Base-by-base conservation (phyloP, 768 basidiomycete genomes). In the Trametes meyenii region DNA sequence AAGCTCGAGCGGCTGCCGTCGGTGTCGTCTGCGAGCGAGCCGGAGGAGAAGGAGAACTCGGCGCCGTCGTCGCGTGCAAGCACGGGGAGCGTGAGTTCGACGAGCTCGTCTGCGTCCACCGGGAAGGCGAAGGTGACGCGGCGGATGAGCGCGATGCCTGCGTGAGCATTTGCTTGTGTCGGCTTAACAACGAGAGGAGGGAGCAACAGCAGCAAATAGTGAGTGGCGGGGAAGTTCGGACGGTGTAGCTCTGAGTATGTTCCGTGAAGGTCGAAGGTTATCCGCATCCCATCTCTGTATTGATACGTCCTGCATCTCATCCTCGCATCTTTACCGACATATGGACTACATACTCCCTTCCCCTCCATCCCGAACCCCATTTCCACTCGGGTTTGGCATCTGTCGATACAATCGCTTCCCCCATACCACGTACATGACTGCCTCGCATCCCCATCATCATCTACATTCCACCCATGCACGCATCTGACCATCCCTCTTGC, bases 1-100 rank as follows among this genome's bases (percentile, higher is more conserved):
- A 63, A 63, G 62, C 55, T 62, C 36, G 52, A 62, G 61, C 14
- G 40, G 55, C 50, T 63, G 67, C 76, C 19, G 75, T 67, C 52
- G 67, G 72, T 12, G 79, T 75, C 68, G 73, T 45, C 72, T 7
- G 60, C 78, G 16, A 81, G 78, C 62, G 81, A 82, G 70, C 67
- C 73, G 36, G 80, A 82, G 55, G 85, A 87, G 69, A 88, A 87
- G 64, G 69, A 82, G 56, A 76, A 77, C 50, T 67, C 69, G 19
- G 71, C 66, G 55, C 73, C 72, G 5, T 51, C 62, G 33, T 52
- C 62, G 44, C 52, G 53, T 17, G 40, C 62, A 21, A 55, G 66
- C 58, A 29, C 45, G n/a, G 35, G 12, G 21, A 56, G 55, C 45
- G 39, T 50, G 12, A 58, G 56, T n/a, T 58, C 56, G 21, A 29